Base-by-base conservation (phyloP, 495 filamentous ascomycete species). In the Umbilicaria muhlenbergii region DNA sequence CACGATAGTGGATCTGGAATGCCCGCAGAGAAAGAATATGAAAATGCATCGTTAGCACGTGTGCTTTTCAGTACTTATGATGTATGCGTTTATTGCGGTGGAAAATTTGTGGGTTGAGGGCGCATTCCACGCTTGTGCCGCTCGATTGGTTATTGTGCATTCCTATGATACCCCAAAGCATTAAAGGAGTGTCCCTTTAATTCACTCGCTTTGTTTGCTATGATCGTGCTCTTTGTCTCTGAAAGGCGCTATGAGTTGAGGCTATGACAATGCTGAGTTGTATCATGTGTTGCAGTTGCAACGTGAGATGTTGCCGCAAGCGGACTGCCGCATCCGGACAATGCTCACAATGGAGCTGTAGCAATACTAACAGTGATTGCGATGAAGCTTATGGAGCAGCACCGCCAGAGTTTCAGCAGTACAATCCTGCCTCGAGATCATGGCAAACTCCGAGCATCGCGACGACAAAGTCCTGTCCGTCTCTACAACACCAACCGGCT, bases 81-180 rank as follows among this genome's bases (percentile, higher is more conserved):
- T 56, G 62, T 60, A 4, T 78, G 74, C 49, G 55, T 71, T 24
- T 74, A 70, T 43, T 78, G 74, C 45, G 56, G 59, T 8, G 67
- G 66, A 16, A 76, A 75, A 46, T 77, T 69, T 42, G 38, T 41
- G 35, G 43, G 28, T 38, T 48, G 46, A 49, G 53, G 55, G 12
- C 13, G 16, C 13, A 46, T 5, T 45, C 35, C n/a, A 38, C 13
- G n/a, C 21, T 14, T 34, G 19, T 28, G 24, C 24, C 24, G 24
- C 24, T 28, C 6, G n/a, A 36, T n/a, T 16, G 16, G 5, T 10
- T 28, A 1, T 28, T 28, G 6, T 6, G 8, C 24, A 28, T 28
- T 28, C 24, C 24, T 28, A 28, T 10, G 24, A 28, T 5, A 28
- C 35, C 8, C 8, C 6, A 11, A 18, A 37, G 35, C 11, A 1